Evolutionary conservation across 1,139 yeast genomes (phyloP), one percentile per base, ranked within the genome.

Genomic region (Geotrichum citri-aurantii): DNA sequence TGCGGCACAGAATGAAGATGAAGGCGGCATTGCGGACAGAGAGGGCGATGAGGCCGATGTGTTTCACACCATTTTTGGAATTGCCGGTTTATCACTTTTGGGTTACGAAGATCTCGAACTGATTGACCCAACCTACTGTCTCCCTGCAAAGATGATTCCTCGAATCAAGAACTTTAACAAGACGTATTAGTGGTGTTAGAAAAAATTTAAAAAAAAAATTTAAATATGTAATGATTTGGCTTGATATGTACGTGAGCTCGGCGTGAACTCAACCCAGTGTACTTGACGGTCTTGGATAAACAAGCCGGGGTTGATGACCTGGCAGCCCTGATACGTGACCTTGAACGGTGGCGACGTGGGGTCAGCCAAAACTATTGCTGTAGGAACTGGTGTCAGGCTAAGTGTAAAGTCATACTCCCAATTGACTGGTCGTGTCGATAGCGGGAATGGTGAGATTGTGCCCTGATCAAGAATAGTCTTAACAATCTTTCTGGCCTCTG

Each of bases 1-100:
- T 37, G 71, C 73, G 1, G 86, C 96, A 54, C 99, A 93, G 70
- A 98, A 93, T 70, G 73, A 73, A 1, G 82, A 79, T 11, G 77
- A 76, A 10, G 99, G 99, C 19, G 99, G 99, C 0, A 85, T 93
- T 52, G 86, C 96, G 61, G 99, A 93, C 72, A 77, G 99, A 46
- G 88, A 89, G 11, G 97, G 86, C 50, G 92, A 93, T 69, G 91
- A 87, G 72, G 91, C 87, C 0, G 99, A 93, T 69, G 93, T 95
- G 0, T 93, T 83, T 69, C 99, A 93, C 69, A 93, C 99, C 0
- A 79, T 88, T 48, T 93, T 93, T 74, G 97, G 97, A 0, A 76
- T 93, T 31, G 85, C 96, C 0, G 99, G 97, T 0, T 77, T 95
- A 58, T 85, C 95, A 66, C 63, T 93, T 59, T 77, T 92, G 71